phyloP scores from a whole-genome alignment of 2,329 filamentous ascomycete genomes.

The Colletotrichum endophyticum region DNA sequence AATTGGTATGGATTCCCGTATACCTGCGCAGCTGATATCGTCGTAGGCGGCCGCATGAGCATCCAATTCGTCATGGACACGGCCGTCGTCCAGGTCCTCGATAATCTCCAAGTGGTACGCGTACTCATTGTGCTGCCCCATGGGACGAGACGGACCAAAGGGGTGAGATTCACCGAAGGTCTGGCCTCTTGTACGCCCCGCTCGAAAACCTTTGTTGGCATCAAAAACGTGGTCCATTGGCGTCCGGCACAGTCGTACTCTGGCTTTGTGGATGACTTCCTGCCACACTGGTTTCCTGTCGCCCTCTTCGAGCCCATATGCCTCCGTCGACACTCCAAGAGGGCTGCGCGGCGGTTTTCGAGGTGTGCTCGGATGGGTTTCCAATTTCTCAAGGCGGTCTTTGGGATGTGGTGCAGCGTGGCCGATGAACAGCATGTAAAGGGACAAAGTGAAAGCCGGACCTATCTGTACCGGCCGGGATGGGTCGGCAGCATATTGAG shows the following conservation, averaged over 20 bases:
- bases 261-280: slow-evolving; percentile 92
- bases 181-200: background rate
- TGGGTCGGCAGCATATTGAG: slow-evolving; percentile 74
- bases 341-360: background rate
- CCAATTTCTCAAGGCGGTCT: background rate
- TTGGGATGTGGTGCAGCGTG: slow-evolving; percentile 53
- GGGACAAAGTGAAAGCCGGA: slow-evolving; percentile 81
- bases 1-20: slow-evolving; percentile 59
- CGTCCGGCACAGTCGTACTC: slow-evolving; percentile 78
- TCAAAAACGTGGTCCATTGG: slow-evolving; percentile 58
- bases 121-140: slow-evolving; percentile 50
- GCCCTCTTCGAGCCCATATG: slow-evolving; percentile 53
- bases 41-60: slow-evolving; percentile 38
- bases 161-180: background rate
- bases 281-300: slow-evolving; percentile 84
- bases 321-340: slow-evolving; percentile 33
- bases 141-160: slow-evolving; percentile 25
- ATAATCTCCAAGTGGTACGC: slow-evolving; percentile 82
- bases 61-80: slow-evolving; percentile 51
- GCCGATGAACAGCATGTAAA: slow-evolving; percentile 94
- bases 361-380: background rate
- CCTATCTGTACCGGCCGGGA: slow-evolving; percentile 78
- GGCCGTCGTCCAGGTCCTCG: slow-evolving; percentile 74
- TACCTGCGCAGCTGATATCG: slow-evolving; percentile 46
- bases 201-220: slow-evolving; percentile 33